Evolutionary conservation across 805 yeast genomes (phyloP), one percentile per base, ranked within the genome.

Genomic region (Myxozyma geophila): DNA sequence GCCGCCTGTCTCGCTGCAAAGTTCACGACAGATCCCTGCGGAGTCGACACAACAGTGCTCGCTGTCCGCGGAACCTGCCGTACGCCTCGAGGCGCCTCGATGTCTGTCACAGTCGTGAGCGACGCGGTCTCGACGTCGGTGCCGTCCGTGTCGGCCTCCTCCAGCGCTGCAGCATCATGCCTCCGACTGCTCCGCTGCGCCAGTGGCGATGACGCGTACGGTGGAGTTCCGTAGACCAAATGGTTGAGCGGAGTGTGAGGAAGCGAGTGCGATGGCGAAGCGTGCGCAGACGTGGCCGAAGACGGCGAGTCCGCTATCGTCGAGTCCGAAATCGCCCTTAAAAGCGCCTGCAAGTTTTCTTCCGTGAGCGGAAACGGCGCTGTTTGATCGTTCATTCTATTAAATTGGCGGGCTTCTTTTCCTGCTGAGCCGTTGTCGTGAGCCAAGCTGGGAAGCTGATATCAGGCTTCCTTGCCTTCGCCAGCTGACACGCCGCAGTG

Each of bases 361-460:
- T 66, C 69, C n/a, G 68, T 65, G 28, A 65, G 59, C 33, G 65
- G 68, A 49, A 61, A 59, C 13, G 60, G 59, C n/a, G 58, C 40
- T 5, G 39, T 47, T 40, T 52, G 53, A 37, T 59, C 58, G 35
- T 53, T 40, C 41, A 59, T 39, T 4, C 23, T n/a, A 43, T 28
- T 28, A 28, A 28, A 28, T 5, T 28, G 28, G 28, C 28, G 5
- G 2, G 28, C 28, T 28, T 28, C n/a, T n/a, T n/a, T n/a, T 28
- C 5, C 5, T 28, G 28, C 5, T 28, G 28, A 3, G 28, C 28
- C 5, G 28, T 28, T 28, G 28, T 28, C 28, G 28, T 5, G 28
- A 28, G 28, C 28, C 28, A 28, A 28, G 28, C 5, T 28, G 28
- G 5, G 28, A 28, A 28, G 5, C 28, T 28, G 28, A 28, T 28